Percentiles rank a stretch among this genome's conserved stretches.
Conservation (phyloP, 2,329 filamentous ascomycete genomes). For the Ophiocordyceps polyrhachis-furcata region DNA sequence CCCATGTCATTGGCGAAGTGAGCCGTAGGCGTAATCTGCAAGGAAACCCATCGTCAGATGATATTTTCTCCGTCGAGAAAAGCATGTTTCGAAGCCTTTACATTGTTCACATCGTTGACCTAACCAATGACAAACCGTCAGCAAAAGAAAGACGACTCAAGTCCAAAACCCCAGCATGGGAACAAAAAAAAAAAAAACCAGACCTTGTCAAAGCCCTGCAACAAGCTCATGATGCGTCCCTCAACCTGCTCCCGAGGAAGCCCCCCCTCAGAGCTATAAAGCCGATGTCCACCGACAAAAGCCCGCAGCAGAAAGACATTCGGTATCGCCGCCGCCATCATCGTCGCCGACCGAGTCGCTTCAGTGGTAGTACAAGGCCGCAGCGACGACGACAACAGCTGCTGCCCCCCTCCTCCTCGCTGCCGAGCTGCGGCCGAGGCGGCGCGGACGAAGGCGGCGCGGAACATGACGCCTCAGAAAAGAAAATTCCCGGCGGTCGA, state of each 20-base stretch:
- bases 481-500: too few relatives aligned
- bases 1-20: constrained; percentile 97
- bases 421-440: constrained; percentile 31
- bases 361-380: constrained; percentile 17
- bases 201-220: constrained; percentile 92
- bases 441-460: constrained; percentile 66
- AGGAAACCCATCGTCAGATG: background rate
- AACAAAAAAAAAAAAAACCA: too few relatives aligned
- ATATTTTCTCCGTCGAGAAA: too few relatives aligned
- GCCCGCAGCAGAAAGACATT: constrained; percentile 38
- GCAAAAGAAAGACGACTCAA: background rate
- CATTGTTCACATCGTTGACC: constrained; percentile 49
- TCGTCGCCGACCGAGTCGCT: constrained; percentile 31
- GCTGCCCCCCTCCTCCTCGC: constrained; percentile 15
- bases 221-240: constrained; percentile 76
- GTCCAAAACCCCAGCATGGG: too few relatives aligned
- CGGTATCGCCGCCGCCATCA: constrained; percentile 28
- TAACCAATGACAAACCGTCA: constrained; percentile 11
- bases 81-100: constrained; percentile 17
- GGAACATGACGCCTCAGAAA: too few relatives aligned
- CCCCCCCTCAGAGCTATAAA: constrained; percentile 69
- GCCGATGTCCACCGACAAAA: constrained; percentile 49
- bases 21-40: constrained; percentile 59
- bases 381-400: constrained; percentile 26
- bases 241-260: constrained; percentile 73